Evolutionary conservation across 441 rosid species (phyloP).

Genomic region (Bruguiera hainesii): DNA sequence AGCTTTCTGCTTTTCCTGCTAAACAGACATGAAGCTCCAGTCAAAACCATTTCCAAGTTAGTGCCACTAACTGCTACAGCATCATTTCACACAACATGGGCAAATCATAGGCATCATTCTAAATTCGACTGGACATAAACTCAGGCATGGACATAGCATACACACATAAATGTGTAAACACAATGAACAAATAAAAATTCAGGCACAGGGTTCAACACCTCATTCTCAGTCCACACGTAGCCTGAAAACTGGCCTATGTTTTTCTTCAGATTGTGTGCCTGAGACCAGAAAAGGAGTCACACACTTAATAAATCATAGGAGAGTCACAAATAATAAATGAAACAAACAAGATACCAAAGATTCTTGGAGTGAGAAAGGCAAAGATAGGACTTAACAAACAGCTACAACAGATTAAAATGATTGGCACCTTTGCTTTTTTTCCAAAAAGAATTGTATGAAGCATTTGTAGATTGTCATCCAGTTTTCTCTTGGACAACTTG

Average conservation of each 20-base stretch:
- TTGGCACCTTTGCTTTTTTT: constrained; percentile 92
- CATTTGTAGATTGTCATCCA: constrained; percentile 75
- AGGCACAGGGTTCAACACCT: constrained; percentile 42
- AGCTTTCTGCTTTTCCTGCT: constrained; percentile 77
- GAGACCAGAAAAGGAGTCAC: constrained; percentile 18
- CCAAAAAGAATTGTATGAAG: constrained; percentile 85
- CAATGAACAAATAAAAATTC: not conserved
- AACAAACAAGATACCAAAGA: too few relatives aligned
- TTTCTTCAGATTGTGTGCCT: constrained; percentile 78
- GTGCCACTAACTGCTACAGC: not conserved
- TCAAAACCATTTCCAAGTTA: not conserved
- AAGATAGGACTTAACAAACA: too few relatives aligned
- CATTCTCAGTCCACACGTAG: constrained; percentile 76
- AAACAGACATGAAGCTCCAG: not conserved
- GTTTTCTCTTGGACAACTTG: constrained; percentile 90
- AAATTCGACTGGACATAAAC: constrained; percentile 1
- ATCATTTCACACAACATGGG: not conserved
- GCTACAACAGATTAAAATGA: not conserved
- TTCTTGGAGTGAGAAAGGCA: too few relatives aligned
- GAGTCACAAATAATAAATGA: not conserved
- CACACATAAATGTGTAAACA: not conserved
- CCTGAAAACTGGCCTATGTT: constrained; percentile 95
- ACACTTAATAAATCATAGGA: not conserved
- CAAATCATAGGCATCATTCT: not conserved
- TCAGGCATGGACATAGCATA: not conserved